Evolutionary conservation across 2,329 filamentous ascomycete species (phyloP), one percentile per base, ranked within the genome.

Genomic region (Penicillium digitatum): DNA sequence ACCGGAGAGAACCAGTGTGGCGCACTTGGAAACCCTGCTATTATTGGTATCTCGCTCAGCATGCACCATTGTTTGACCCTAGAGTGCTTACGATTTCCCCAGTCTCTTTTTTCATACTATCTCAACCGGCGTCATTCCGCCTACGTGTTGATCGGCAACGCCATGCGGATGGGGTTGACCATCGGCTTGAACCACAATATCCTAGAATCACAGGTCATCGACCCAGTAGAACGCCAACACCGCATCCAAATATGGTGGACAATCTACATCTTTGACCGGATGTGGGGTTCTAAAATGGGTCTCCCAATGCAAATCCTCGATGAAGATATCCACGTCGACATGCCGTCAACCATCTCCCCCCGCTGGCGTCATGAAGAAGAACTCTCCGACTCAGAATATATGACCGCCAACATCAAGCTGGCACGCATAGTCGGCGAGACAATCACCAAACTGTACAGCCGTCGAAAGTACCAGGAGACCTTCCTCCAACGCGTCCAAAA

Each of bases 251-350:
- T 73, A 24, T 73, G 71, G 70, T 73, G 71, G 71, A 72, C 71
- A 9, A 71, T 72, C 43, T 73, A 73, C 55, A 71, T 70, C 20
- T 73, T 72, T 37, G 71, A 73, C 52, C 72, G 79, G 2, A 76
- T 81, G 69, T 79, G 75, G 72, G 76, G 76, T 3, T 76, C 78
- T 0, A 78, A 79, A 44, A 71, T 81, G 48, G 77, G 79, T 0
- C 73, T 80, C 24, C 78, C 79, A 0, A 72, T 77, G 7, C 76
- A 78, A 37, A 75, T 81, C 6, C 72, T 74, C 12, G 79, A 81
- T 48, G 72, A 78, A 34, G 79, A 79, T 18, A 80, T 76, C 39
- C 72, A 74, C 34, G 63, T 72, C 27, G 70, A 74, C 49, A 66
- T 74, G 60, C 73, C 73, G 4, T 72, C 69, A 16, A 65, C 63